Evolutionary conservation across 2,329 filamentous ascomycete genomes (phyloP).

Genomic region (Aspergillus sp.): DNA sequence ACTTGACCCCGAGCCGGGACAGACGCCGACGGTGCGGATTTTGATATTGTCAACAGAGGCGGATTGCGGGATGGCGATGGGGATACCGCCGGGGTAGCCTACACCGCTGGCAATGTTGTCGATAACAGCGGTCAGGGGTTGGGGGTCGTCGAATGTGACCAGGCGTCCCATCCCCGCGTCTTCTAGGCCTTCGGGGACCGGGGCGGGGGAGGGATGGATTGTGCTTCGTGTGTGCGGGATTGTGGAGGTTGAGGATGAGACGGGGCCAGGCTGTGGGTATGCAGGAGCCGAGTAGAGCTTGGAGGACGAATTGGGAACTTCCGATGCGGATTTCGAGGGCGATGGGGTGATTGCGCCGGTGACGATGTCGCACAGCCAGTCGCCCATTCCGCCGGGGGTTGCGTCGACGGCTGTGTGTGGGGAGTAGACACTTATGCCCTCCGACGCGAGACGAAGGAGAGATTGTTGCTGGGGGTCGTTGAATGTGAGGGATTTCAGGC

Average conservation of each 20-base stretch:
- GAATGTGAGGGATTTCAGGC: slow-evolving; percentile 83
- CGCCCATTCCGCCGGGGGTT: slow-evolving; percentile 78
- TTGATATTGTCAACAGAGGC: slow-evolving; percentile 53
- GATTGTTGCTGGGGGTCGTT: slow-evolving; percentile 83
- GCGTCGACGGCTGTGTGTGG: slow-evolving; percentile 95
- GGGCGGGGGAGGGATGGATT: slow-evolving; percentile 49
- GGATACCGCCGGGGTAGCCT: slow-evolving; percentile 66
- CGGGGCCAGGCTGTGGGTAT: slow-evolving; percentile 34
- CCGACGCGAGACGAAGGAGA: slow-evolving; percentile 75
- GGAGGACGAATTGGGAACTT: slow-evolving; percentile 23
- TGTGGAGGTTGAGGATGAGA: slow-evolving; percentile 26
- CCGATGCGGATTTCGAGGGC: neutral
- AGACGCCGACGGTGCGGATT: slow-evolving; percentile 76
- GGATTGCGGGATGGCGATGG: slow-evolving; percentile 63
- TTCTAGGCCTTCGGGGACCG: slow-evolving; percentile 39
- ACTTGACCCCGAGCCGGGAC: slow-evolving; percentile 81
- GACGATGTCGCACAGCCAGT: slow-evolving; percentile 90
- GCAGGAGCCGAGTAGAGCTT: slow-evolving; percentile 41
- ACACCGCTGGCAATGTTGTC: slow-evolving; percentile 61
- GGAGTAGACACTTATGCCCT: slow-evolving; percentile 91
- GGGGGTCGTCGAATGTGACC: slow-evolving; percentile 54
- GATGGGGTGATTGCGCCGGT: slow-evolving; percentile 48
- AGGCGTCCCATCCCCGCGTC: slow-evolving; percentile 63
- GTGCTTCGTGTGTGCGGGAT: slow-evolving; percentile 54
- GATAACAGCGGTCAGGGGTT: slow-evolving; percentile 59